Conservation (phyloP, 441 rosid species). For the Corymbia calophylla region DNA sequence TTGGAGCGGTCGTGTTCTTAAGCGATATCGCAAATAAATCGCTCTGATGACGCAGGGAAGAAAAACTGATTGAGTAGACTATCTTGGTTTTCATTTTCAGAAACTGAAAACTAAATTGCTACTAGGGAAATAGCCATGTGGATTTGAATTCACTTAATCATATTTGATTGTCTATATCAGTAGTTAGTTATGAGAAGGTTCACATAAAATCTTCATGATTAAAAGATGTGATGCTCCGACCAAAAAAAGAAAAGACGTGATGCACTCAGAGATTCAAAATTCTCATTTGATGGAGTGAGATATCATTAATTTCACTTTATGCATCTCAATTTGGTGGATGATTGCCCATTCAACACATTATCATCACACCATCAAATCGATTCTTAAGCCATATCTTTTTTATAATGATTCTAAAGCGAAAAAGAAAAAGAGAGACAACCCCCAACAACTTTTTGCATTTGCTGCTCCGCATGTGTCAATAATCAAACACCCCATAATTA, state of each 20-base stretch:
- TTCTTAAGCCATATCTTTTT: background rate
- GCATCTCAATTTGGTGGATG: background rate
- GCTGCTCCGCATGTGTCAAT: background rate
- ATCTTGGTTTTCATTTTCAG: background rate
- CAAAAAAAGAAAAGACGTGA: background rate
- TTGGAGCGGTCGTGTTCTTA: background rate
- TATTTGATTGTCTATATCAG: background rate
- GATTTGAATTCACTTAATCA: fast-evolving
- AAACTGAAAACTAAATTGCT: background rate
- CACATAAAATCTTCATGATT: fast-evolving
- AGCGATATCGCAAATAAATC: background rate
- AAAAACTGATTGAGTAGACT: background rate
- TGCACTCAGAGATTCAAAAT: background rate
- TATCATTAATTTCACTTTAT: background rate
- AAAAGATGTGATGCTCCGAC: fast-evolving
- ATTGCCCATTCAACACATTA: background rate
- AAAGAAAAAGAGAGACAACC: background rate
- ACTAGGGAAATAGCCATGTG: background rate
- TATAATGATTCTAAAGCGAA: background rate
- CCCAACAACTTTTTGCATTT: background rate
- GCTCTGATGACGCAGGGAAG: background rate
- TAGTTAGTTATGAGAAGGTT: background rate
- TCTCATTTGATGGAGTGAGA: background rate
- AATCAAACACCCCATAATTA: background rate
- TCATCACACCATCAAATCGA: background rate